Evolutionary conservation across 2,329 filamentous ascomycete species (phyloP).

Genomic region (Alternaria arbusti): DNA sequence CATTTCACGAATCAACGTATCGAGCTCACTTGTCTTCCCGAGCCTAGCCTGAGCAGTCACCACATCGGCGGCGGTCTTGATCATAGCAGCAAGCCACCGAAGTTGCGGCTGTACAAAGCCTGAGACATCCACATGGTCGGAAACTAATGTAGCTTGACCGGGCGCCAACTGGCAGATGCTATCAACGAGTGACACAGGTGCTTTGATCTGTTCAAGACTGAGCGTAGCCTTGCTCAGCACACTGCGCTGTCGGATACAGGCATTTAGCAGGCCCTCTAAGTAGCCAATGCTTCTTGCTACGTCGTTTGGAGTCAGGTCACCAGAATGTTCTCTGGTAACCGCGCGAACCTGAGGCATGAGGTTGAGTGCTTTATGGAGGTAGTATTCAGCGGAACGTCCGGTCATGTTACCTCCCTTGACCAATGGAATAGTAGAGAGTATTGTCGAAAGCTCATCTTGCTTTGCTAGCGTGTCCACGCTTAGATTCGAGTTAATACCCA

Average conservation of each 20-base stretch:
- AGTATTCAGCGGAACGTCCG: constrained; percentile 63
- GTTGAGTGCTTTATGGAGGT: constrained; percentile 81
- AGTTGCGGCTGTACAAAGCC: constrained; percentile 28
- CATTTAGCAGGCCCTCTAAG: constrained; percentile 81
- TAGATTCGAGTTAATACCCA: constrained; percentile 88
- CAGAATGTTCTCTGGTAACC: constrained; percentile 74
- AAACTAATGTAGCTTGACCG: constrained; percentile 21
- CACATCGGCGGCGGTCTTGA: constrained; percentile 67
- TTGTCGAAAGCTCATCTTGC: constrained; percentile 72
- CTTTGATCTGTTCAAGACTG: constrained; percentile 47
- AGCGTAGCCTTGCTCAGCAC: constrained; percentile 41
- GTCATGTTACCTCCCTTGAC: constrained; percentile 35
- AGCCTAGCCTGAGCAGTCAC: constrained; percentile 72
- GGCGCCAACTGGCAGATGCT: constrained; percentile 33
- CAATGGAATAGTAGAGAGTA: constrained; percentile 65
- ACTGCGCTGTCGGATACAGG: constrained; percentile 66
- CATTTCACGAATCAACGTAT: constrained; percentile 31
- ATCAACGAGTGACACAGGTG: constrained; percentile 45
- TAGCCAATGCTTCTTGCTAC: constrained; percentile 79
- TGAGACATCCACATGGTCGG: constrained; percentile 16
- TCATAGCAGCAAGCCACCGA: constrained; percentile 72
- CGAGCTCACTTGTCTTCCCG: constrained; percentile 52
- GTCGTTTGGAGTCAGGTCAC: constrained; percentile 83
- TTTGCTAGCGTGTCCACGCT: constrained; percentile 73
- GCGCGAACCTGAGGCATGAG: constrained; percentile 72